Percentiles rank a stretch among this genome's conserved stretches.
phyloP scores from a whole-genome alignment of 2,329 filamentous ascomycete species.

The Colletotrichum plurivorum region DNA sequence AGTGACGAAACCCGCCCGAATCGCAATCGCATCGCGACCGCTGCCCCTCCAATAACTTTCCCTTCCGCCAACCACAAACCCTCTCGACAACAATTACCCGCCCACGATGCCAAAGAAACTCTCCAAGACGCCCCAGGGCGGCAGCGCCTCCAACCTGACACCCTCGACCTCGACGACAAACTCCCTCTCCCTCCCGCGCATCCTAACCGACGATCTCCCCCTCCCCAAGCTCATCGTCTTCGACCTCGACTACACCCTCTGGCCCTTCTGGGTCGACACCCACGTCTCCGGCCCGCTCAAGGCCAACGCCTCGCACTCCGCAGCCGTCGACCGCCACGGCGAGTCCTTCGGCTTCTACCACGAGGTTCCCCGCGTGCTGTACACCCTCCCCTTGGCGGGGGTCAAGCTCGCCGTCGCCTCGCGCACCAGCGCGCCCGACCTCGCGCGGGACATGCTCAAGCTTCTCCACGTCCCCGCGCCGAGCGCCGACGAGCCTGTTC shows the following conservation, averaged over 20 bases:
- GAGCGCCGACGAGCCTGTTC: slow-evolving; percentile 41
- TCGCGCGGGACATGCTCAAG: slow-evolving; percentile 85
- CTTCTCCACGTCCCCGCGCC: slow-evolving; percentile 72
- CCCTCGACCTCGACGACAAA: slow-evolving; percentile 43
- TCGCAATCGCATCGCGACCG: slow-evolving; percentile 8
- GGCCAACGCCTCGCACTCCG: slow-evolving; percentile 57
- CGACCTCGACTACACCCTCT: slow-evolving; percentile 98
- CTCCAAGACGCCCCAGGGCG: slow-evolving; percentile 43
- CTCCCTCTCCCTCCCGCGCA: slow-evolving; percentile 52
- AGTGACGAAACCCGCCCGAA: slow-evolving; percentile 22
- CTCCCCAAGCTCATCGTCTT: slow-evolving; percentile 90
- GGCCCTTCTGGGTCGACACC: slow-evolving; percentile 98
- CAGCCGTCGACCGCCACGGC: slow-evolving; percentile 68
- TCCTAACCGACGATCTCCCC: slow-evolving; percentile 71
- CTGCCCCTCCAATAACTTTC: slow-evolving; percentile 13
- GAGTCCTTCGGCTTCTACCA: slow-evolving; percentile 80
- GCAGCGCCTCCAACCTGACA: slow-evolving; percentile 45
- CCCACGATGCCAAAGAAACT: slow-evolving; percentile 51
- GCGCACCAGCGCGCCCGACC: slow-evolving; percentile 82
- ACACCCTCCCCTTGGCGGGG: slow-evolving; percentile 65
- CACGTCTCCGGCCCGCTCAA: slow-evolving; percentile 84
- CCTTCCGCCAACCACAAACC: neutral
- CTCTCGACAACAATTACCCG: neutral
- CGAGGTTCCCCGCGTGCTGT: slow-evolving; percentile 77
- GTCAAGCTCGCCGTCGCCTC: slow-evolving; percentile 80